phyloP scores from a whole-genome alignment of 2,329 filamentous ascomycete species.

The Chaetothyriales sp. region DNA sequence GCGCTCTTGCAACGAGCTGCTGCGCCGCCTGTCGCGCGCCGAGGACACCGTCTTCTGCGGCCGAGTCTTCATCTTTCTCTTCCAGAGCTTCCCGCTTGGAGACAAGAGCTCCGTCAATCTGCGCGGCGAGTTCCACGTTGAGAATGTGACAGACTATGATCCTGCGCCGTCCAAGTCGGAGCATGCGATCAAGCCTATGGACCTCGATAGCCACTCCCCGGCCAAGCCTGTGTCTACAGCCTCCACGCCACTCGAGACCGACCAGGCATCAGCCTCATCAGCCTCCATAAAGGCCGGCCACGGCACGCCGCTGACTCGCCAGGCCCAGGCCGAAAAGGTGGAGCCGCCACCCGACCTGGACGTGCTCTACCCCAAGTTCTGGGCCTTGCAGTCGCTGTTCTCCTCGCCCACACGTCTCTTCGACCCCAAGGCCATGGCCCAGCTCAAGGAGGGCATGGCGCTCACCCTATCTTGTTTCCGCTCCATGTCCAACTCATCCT shows the following conservation, averaged over 20 bases:
- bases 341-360: constrained; percentile 39
- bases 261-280: constrained; percentile 6
- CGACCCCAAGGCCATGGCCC: constrained; percentile 48
- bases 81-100: constrained; percentile 90
- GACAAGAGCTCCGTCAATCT: constrained; percentile 97
- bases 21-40: constrained; percentile 84
- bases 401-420: constrained; percentile 80
- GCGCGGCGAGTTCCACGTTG: constrained; percentile 84
- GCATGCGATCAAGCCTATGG: constrained; percentile 51
- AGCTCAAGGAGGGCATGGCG: constrained; percentile 49
- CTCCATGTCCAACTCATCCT: constrained; percentile 46
- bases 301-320: constrained; percentile 8
- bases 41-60: constrained; percentile 97
- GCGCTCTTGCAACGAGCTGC: constrained; percentile 84
- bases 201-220: constrained; percentile 28
- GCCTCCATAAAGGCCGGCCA: constrained; percentile 3
- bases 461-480: constrained; percentile 62
- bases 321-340: constrained; percentile 15
- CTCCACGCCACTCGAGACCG: constrained; percentile 15
- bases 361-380: constrained; percentile 77
- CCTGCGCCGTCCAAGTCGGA: constrained; percentile 27
- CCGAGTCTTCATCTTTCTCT: constrained; percentile 94
- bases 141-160: constrained; percentile 83
- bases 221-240: constrained; percentile 23
- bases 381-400: constrained; percentile 82